Evolutionary conservation across 805 yeast genomes (phyloP).

Genomic region (Pichia eremophila): DNA sequence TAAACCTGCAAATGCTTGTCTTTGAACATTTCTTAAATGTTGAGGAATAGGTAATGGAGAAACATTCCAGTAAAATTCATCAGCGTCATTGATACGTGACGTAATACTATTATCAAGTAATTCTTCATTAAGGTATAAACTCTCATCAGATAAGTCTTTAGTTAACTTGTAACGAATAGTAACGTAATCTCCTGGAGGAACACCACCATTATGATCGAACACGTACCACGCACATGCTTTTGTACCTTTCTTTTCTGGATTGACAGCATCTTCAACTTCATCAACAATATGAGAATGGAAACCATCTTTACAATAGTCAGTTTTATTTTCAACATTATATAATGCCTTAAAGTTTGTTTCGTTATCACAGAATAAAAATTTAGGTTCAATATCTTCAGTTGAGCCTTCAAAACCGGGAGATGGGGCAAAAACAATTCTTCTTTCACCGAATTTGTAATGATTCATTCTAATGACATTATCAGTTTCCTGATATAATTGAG

Average conservation of each 20-base stretch:
- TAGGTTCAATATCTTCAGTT: slow-evolving; percentile 63
- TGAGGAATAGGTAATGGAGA: slow-evolving; percentile 79
- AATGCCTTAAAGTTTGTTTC: slow-evolving; percentile 69
- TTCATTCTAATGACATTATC: slow-evolving; percentile 46
- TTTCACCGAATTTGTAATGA: slow-evolving; percentile 61
- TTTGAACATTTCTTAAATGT: slow-evolving; percentile 70
- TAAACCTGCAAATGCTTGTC: slow-evolving; percentile 91
- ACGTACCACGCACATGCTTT: slow-evolving; percentile 78
- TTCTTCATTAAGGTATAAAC: slow-evolving; percentile 52
- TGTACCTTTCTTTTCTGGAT: slow-evolving; percentile 68
- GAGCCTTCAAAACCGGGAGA: slow-evolving; percentile 64
- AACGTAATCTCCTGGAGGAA: slow-evolving; percentile 81
- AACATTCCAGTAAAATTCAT: slow-evolving; percentile 83
- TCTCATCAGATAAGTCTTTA: slow-evolving; percentile 24
- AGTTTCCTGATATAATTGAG: slow-evolving; percentile 34
- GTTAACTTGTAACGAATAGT: slow-evolving; percentile 68
- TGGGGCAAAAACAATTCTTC: slow-evolving; percentile 66
- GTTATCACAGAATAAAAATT: slow-evolving; percentile 77
- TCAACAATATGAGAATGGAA: slow-evolving; percentile 77
- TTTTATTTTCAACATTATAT: slow-evolving; percentile 52
- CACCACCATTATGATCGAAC: slow-evolving; percentile 67
- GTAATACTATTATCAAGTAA: slow-evolving; percentile 61
- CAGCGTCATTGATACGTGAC: slow-evolving; percentile 77
- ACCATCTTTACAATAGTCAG: slow-evolving; percentile 72
- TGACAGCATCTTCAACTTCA: slow-evolving; percentile 48